Evolutionary conservation across 495 filamentous ascomycete species (phyloP), one percentile per base, ranked within the genome.

Genomic region (Penicillium crystallinum): DNA sequence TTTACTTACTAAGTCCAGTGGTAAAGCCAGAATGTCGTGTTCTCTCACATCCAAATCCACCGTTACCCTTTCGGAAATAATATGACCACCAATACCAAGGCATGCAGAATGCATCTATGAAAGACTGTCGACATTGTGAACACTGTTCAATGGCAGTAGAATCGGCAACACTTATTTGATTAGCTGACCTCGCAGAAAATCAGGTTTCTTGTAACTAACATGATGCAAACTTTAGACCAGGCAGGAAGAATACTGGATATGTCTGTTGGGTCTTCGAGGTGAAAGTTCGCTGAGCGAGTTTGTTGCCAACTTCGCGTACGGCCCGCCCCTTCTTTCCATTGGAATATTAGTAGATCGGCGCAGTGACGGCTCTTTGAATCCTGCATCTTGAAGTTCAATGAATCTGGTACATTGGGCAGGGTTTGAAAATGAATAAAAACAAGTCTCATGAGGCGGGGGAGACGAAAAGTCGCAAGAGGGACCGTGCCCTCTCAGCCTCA

Each of bases 51-150:
- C 52, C 52, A 34, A 54, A 54, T 14, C n/a, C 15, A 1, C 52
- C 43, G 3, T 47, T 54, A 9, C 17, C 22, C 0, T 35, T 35
- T 19, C n/a, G 11, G 0, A 29, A 34, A 39, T 41, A 41, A 17
- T 40, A 33, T 27, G 44, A 46, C 52, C 52, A 54, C 41, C 52
- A 54, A 29, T 47, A 54, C 8, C 15, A 30, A 38, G 52, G 52
- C 52, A 54, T 54, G 21, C 18, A 18, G n/a, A 54, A 25, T 3
- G 23, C 31, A 39, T 47, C 36, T 6, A 22, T 8, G 19, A 54
- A 35, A 4, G 44, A 40, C 6, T 48, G 12, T 27, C 35, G 52
- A 29, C 52, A 54, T 34, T 42, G 17, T 15, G 25, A 10, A 29
- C 47, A 49, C 9, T n/a, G 39, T 8, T 40, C 36, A 31, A 40